Evolutionary conservation across 2,329 filamentous ascomycete genomes (phyloP).

Genomic region (Diaporthe sp.): DNA sequence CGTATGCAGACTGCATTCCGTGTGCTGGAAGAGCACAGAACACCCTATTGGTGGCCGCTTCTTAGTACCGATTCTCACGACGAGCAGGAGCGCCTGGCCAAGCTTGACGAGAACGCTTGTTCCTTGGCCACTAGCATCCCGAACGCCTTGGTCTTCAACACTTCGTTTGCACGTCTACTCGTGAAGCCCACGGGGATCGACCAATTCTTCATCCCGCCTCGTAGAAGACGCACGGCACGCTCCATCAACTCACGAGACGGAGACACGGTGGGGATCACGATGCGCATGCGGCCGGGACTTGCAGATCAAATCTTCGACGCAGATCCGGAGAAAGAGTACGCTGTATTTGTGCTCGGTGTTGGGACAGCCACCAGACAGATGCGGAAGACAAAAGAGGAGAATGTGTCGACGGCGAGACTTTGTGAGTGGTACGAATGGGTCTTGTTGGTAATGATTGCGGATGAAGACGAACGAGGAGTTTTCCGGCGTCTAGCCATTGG

Average conservation of each 20-base stretch:
- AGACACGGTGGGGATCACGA: not conserved
- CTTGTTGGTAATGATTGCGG: not conserved
- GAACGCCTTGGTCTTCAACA: not conserved
- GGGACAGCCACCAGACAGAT: not conserved
- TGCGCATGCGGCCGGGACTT: not conserved
- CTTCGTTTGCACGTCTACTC: not conserved
- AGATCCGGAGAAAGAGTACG: not conserved
- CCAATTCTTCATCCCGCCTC: not conserved
- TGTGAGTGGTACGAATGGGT: not conserved
- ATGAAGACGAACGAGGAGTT: not conserved
- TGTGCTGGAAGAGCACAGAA: not conserved
- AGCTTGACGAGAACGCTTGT: not conserved
- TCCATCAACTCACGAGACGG: not conserved
- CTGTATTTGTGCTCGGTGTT: not conserved
- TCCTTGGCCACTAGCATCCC: not conserved
- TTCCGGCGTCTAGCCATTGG: not conserved
- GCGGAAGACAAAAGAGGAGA: not conserved
- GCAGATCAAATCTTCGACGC: not conserved
- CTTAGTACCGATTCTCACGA: not conserved
- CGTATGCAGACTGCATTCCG: not conserved
- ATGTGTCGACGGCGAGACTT: not conserved
- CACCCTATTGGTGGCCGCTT: not conserved
- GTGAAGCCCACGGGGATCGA: not conserved
- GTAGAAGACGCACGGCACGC: not conserved
- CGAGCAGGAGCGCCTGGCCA: not conserved